These are phyloP conservation scores for Macrocybe sp. DNA, from an alignment of 1,284 basidiomycete species.

Conservation along the genomic window DNA sequence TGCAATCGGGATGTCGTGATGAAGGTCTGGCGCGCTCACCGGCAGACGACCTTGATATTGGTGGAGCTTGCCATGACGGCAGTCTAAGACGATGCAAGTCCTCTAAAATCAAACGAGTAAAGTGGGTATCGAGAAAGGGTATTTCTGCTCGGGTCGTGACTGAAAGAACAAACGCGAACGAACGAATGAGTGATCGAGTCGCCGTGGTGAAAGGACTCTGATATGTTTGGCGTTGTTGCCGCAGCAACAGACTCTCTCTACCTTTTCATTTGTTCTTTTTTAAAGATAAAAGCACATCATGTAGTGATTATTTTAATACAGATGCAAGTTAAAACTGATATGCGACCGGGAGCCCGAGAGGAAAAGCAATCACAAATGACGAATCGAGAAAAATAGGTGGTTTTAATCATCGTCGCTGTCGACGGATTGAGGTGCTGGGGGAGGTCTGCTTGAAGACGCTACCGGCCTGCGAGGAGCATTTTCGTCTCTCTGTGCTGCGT, in stretches of 20 bases:
- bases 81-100: conserved; percentile 17
- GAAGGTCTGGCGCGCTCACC: conserved; percentile 45
- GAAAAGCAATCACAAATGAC: conserved; percentile 4
- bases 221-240: conserved; percentile 25
- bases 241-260: conserved; percentile 10
- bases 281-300: conserved; percentile 4
- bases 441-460: conserved; percentile 52
- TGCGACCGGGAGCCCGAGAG: not conserved
- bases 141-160: not conserved
- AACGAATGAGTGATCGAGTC: conserved; percentile 3
- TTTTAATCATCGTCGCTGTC: conserved; percentile 43
- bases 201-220: not conserved
- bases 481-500: conserved; percentile 70
- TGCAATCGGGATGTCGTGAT: too few relatives aligned
- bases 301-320: not conserved
- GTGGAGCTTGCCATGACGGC: conserved; percentile 66
- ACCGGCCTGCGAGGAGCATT: conserved; percentile 44
- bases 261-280: not conserved
- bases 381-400: conserved; percentile 3
- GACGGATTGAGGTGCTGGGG: conserved; percentile 30
- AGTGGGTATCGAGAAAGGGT: conserved; percentile 9
- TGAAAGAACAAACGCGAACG: not conserved
- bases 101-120: conserved; percentile 9
- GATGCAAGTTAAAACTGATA: not conserved
- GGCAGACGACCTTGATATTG: conserved; percentile 94